Percentiles rank a stretch among this genome's conserved stretches.
Conservation (phyloP, 306 rosid species). For the Betula pendula region DNA sequence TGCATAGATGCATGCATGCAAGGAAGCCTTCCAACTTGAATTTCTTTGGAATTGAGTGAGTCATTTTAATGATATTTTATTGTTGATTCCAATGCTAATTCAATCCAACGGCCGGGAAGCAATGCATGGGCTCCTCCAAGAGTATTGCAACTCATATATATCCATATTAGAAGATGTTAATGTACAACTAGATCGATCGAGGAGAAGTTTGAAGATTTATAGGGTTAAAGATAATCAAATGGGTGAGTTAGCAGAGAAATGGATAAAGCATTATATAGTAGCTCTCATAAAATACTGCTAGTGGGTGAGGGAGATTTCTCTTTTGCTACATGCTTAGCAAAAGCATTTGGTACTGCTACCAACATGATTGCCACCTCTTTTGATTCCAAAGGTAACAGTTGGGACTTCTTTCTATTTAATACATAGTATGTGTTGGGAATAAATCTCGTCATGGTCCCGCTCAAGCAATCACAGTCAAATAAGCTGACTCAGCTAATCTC, state of each 20-base stretch:
- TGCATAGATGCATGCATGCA: not conserved
- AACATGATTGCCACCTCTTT: constrained; percentile 38
- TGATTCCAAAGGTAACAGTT: constrained; percentile 26
- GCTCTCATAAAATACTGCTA: constrained; percentile 28
- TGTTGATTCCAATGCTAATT: not conserved
- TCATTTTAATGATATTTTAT: not conserved
- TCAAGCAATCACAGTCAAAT: too few species aligned
- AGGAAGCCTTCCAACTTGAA: not conserved
- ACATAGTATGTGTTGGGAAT: too few species aligned
- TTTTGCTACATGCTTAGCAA: constrained; percentile 34
- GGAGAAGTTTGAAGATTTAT: too few species aligned
- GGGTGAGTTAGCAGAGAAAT: not conserved
- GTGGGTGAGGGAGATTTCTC: constrained; percentile 44
- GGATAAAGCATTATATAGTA: constrained; percentile 24
- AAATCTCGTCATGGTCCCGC: too few species aligned
- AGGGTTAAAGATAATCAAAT: not conserved
- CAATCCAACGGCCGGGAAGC: not conserved
- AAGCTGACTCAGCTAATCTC: too few species aligned
- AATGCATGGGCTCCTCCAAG: too few species aligned
- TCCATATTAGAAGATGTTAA: not conserved
- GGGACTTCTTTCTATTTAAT: too few species aligned
- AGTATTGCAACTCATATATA: too few species aligned
- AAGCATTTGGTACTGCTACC: constrained; percentile 16
- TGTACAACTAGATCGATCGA: too few species aligned
- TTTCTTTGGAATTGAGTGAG: not conserved